These are phyloP conservation scores for Didymosphaeria variabile DNA, from an alignment of 2,329 filamentous ascomycete genomes.

Conservation along the genomic window DNA sequence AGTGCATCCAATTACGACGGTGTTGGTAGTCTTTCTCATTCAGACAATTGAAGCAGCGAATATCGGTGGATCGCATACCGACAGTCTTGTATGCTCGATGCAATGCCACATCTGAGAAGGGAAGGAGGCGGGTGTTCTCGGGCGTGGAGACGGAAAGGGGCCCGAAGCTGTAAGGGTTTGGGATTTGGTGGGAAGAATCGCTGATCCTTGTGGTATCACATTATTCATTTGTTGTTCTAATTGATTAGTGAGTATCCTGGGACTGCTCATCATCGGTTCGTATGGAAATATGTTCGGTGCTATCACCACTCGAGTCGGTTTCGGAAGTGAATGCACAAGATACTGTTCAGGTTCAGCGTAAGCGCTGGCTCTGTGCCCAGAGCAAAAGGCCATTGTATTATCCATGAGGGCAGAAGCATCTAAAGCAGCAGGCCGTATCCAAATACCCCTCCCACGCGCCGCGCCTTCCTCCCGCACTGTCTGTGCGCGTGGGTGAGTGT, in stretches of 20 bases:
- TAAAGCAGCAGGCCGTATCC: neutral
- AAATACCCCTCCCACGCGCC: neutral
- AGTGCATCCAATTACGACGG: slow-evolving; percentile 4
- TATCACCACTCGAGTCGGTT: neutral
- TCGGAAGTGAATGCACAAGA: neutral
- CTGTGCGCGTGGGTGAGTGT: neutral
- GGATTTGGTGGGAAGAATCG: neutral
- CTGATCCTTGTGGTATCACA: neutral
- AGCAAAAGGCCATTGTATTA: neutral
- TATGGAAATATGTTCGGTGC: neutral
- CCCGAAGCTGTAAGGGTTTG: neutral
- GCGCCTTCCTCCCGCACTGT: neutral
- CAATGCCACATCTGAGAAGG: neutral
- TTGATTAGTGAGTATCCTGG: neutral
- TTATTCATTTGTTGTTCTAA: too few species aligned
- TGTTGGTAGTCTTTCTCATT: neutral
- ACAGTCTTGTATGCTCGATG: slow-evolving; percentile 8
- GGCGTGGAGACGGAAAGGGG: neutral
- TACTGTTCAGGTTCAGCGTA: neutral
- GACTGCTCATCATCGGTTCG: neutral
- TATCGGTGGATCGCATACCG: neutral
- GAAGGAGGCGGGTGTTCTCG: neutral
- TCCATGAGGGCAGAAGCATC: neutral
- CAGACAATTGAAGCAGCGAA: slow-evolving; percentile 10
- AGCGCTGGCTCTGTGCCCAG: neutral